phyloP scores from a whole-genome alignment of 202 grass and related monocot species.

The Musa balbisiana region DNA sequence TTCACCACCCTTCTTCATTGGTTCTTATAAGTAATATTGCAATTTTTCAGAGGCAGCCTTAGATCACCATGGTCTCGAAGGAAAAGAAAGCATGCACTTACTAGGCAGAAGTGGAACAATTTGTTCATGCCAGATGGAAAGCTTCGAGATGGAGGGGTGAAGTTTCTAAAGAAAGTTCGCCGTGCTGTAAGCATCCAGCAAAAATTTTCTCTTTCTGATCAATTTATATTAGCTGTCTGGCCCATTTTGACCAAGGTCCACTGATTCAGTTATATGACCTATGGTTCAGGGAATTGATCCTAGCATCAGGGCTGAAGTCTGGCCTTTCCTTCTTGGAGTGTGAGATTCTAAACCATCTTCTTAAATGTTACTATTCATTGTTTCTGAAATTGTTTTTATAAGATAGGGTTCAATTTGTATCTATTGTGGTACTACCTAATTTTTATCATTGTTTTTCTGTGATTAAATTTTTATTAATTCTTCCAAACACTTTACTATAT shows the following conservation, averaged over 20 bases:
- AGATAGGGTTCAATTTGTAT: background rate
- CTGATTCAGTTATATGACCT: background rate
- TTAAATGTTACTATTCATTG: background rate
- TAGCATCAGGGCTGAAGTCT: conserved; percentile 74
- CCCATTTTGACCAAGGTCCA: background rate
- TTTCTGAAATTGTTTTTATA: background rate
- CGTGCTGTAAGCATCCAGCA: conserved; percentile 49
- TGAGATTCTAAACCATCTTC: conserved; percentile 34
- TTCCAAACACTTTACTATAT: no score
- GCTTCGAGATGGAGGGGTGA: conserved; percentile 61
- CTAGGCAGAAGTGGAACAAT: conserved; percentile 45
- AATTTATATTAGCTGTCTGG: background rate
- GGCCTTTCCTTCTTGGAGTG: conserved; percentile 98
- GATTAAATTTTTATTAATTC: no score
- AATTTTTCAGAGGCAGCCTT: conserved; percentile 53
- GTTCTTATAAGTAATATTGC: background rate
- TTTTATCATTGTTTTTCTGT: background rate
- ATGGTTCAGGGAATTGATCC: conserved; percentile 70
- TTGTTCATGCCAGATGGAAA: conserved; percentile 69
- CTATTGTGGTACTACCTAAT: background rate
- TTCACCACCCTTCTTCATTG: background rate
- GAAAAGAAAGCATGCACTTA: conserved; percentile 46
- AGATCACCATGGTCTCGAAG: conserved; percentile 69
- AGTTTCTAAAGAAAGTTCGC: conserved; percentile 81
- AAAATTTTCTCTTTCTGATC: background rate